Evolutionary conservation across 164 flowering plant species (phyloP).

Genomic region (Litsea cubeba): DNA sequence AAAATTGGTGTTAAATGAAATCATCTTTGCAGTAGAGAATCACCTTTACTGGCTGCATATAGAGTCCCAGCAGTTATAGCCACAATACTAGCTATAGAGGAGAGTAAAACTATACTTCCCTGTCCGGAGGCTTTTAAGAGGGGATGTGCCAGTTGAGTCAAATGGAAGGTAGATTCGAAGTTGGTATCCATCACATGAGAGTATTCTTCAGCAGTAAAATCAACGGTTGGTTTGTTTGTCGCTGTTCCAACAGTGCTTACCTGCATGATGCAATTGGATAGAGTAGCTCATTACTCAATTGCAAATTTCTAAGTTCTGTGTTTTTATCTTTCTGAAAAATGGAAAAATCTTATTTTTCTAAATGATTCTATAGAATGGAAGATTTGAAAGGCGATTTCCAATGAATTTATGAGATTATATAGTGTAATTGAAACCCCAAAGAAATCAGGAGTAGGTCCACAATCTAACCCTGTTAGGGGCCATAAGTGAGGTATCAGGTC

Average conservation of each 20-base stretch:
- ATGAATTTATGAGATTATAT: no score
- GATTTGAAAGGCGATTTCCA: no score
- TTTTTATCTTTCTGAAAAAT: no score
- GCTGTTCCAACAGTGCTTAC: conserved; percentile 11
- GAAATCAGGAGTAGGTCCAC: no score
- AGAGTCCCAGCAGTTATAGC: conserved; percentile 13
- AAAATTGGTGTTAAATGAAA: background rate
- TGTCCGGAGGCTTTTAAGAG: conserved; percentile 61
- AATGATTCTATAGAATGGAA: no score
- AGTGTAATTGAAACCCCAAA: no score
- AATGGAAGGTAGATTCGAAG: conserved; percentile 34
- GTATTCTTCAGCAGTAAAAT: conserved; percentile 6
- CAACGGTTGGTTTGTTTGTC: background rate
- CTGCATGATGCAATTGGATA: background rate
- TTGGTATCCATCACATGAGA: conserved; percentile 7
- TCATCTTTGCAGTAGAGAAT: background rate
- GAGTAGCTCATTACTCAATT: background rate
- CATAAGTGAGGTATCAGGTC: no score
- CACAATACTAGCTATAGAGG: conserved; percentile 34
- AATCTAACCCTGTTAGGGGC: no score
- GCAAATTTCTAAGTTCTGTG: background rate
- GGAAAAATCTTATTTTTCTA: no score
- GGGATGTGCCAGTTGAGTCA: conserved; percentile 69
- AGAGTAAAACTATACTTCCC: conserved; percentile 40
- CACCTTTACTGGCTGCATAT: conserved; percentile 43